Conservation (phyloP, 1,284 basidiomycete species). For the Cutaneotrichosporon cutaneum region DNA sequence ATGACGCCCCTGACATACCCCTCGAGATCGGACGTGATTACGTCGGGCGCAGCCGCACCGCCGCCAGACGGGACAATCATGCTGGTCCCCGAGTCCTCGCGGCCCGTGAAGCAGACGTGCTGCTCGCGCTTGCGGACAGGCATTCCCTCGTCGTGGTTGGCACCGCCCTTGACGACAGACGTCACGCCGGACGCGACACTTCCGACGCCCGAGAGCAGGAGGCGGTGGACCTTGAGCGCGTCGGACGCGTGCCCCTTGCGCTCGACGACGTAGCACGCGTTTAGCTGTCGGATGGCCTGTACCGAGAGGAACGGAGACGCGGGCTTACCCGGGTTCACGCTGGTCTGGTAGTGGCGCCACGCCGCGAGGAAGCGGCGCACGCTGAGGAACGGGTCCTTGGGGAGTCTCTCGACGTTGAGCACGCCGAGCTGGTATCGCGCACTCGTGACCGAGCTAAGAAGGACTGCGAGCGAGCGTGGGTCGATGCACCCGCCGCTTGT, state of each 20-base stretch:
- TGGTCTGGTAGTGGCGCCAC: slow-evolving; percentile 36
- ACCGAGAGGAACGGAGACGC: slow-evolving; percentile 28
- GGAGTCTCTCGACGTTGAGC: slow-evolving; percentile 42
- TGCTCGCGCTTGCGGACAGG: slow-evolving; percentile 45
- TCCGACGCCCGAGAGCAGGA: slow-evolving; percentile 43
- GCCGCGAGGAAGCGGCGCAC: slow-evolving; percentile 38
- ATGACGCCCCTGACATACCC: slow-evolving; percentile 44
- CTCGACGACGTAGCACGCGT: slow-evolving; percentile 34
- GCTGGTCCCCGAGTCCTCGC: slow-evolving; percentile 31
- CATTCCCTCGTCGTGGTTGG: slow-evolving; percentile 31
- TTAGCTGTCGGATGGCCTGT: slow-evolving; percentile 32
- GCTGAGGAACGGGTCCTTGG: slow-evolving; percentile 44
- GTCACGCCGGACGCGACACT: slow-evolving; percentile 38
- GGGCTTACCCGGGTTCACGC: not conserved
- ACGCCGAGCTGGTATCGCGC: slow-evolving; percentile 42
- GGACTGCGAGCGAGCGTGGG: slow-evolving; percentile 41
- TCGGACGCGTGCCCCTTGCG: slow-evolving; percentile 37
- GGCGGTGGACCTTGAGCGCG: slow-evolving; percentile 41
- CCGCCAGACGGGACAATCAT: slow-evolving; percentile 45
- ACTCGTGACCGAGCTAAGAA: slow-evolving; percentile 46
- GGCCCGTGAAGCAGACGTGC: slow-evolving; percentile 32
- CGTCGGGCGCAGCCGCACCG: slow-evolving; percentile 40
- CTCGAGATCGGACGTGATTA: slow-evolving; percentile 46
- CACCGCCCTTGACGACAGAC: slow-evolving; percentile 43
- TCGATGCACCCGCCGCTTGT: slow-evolving; percentile 50